phyloP scores from a whole-genome alignment of 768 basidiomycete genomes.

The Auriscalpium vulgare region DNA sequence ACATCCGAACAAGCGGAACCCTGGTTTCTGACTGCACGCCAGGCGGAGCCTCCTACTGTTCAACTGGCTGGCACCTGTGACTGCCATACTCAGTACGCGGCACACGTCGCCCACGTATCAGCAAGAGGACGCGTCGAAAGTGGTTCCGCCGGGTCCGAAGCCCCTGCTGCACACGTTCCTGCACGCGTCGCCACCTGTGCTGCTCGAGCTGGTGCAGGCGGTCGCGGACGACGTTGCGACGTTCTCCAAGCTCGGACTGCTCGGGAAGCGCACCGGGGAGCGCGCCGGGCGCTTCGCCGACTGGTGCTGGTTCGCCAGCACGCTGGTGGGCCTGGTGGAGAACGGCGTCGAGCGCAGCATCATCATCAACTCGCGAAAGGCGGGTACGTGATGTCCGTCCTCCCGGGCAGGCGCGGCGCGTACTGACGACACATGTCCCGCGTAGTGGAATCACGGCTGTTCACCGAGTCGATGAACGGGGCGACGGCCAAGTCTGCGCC shows the following conservation, averaged over 20 bases:
- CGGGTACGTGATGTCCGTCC: conserved; percentile 35
- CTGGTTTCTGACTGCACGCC: conserved; percentile 1
- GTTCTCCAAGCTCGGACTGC: conserved; percentile 60
- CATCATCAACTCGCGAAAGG: conserved; percentile 51
- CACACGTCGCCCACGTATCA: conserved; percentile 56
- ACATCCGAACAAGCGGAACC: too few species aligned
- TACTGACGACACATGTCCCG: background rate
- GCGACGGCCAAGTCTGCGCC: conserved; percentile 65
- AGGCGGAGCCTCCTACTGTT: conserved; percentile 79
- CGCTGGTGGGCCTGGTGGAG: conserved; percentile 74
- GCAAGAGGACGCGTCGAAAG: conserved; percentile 27
- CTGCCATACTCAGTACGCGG: conserved; percentile 63
- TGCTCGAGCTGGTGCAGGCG: conserved; percentile 70
- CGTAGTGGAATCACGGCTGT: conserved; percentile 65
- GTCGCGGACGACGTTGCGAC: conserved; percentile 75
- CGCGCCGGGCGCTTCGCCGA: conserved; percentile 70
- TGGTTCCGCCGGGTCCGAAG: conserved; percentile 23
- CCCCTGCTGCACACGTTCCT: conserved; percentile 70
- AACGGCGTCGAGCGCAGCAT: conserved; percentile 74
- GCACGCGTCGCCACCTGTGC: conserved; percentile 74
- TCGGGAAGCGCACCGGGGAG: conserved; percentile 56
- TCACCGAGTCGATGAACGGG: conserved; percentile 63
- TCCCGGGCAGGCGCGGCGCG: too few species aligned
- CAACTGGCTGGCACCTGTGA: conserved; percentile 78
- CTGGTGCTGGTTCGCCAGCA: conserved; percentile 82